These are phyloP conservation scores for Sclerotinia glacialis DNA, from an alignment of 2,329 filamentous ascomycete species.

Conservation along the genomic window DNA sequence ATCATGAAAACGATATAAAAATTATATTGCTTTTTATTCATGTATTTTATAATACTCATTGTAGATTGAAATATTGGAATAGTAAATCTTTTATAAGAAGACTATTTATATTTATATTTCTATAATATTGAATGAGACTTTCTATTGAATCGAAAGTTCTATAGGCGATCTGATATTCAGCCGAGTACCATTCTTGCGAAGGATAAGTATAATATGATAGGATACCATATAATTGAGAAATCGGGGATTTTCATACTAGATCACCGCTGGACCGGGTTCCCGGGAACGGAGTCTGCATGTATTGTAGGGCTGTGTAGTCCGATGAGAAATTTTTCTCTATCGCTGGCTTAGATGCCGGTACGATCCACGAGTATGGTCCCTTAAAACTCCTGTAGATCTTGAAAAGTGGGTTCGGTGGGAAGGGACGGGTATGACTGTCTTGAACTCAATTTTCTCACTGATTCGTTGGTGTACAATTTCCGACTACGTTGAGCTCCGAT, in stretches of 20 bases:
- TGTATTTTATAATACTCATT: no score
- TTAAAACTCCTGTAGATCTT: neutral
- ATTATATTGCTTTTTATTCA: no score
- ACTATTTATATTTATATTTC: no score
- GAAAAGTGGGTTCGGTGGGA: neutral
- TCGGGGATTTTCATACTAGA: neutral
- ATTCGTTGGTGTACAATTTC: neutral
- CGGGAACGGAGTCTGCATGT: neutral
- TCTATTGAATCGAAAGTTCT: no score
- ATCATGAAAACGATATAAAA: no score
- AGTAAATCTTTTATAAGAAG: no score
- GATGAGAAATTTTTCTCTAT: neutral
- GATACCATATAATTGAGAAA: no score
- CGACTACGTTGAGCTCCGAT: neutral
- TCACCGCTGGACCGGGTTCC: neutral
- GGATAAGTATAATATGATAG: no score
- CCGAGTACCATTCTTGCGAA: no score
- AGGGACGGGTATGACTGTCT: neutral
- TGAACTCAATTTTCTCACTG: neutral
- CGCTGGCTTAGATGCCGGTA: neutral
- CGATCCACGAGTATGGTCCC: neutral
- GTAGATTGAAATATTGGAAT: no score
- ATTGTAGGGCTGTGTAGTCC: slow-evolving; percentile 5
- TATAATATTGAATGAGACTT: no score
- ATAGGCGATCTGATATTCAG: no score